Conservation (phyloP, 2,329 filamentous ascomycete genomes). For the Tolypocladium album region DNA sequence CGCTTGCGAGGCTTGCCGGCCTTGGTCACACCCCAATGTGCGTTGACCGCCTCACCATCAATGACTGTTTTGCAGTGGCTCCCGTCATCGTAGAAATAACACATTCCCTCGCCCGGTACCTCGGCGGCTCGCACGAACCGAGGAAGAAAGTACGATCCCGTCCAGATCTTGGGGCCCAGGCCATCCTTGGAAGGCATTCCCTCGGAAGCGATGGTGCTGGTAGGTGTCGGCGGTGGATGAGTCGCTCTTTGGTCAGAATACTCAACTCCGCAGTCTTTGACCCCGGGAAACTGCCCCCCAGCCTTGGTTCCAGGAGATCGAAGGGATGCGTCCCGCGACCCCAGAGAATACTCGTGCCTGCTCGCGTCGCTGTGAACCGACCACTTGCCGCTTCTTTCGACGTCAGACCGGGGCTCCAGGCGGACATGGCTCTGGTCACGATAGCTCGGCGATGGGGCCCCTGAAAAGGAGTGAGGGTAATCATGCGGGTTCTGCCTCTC, state of each 20-base stretch:
- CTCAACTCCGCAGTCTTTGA: slow-evolving; percentile 18
- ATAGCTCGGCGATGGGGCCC: slow-evolving; percentile 33
- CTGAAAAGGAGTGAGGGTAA: slow-evolving; percentile 24
- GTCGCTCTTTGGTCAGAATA: slow-evolving; percentile 15
- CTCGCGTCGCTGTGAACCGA: slow-evolving; percentile 26
- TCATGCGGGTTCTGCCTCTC: slow-evolving; percentile 24
- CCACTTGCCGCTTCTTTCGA: slow-evolving; percentile 25
- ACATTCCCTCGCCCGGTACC: slow-evolving; percentile 67
- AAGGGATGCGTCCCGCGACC: slow-evolving; percentile 26
- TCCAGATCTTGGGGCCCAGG: slow-evolving; percentile 59
- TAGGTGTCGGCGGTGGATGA: slow-evolving; percentile 16
- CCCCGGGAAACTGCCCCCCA: slow-evolving; percentile 24
- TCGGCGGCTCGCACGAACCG: slow-evolving; percentile 53
- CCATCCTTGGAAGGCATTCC: slow-evolving; percentile 44
- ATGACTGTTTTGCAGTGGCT: slow-evolving; percentile 74
- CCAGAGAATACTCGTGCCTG: slow-evolving; percentile 35
- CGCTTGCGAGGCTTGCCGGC: slow-evolving; percentile 88
- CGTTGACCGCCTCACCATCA: slow-evolving; percentile 78
- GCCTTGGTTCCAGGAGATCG: slow-evolving; percentile 22
- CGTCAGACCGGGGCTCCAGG: slow-evolving; percentile 22
- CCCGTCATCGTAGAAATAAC: slow-evolving; percentile 80
- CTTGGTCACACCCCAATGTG: slow-evolving; percentile 89
- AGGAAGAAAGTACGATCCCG: slow-evolving; percentile 55
- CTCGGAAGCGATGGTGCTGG: slow-evolving; percentile 24
- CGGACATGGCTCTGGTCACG: slow-evolving; percentile 26